Conservation (phyloP, 805 yeast genomes). For the Kluyveromyces dobzhanskii region DNA sequence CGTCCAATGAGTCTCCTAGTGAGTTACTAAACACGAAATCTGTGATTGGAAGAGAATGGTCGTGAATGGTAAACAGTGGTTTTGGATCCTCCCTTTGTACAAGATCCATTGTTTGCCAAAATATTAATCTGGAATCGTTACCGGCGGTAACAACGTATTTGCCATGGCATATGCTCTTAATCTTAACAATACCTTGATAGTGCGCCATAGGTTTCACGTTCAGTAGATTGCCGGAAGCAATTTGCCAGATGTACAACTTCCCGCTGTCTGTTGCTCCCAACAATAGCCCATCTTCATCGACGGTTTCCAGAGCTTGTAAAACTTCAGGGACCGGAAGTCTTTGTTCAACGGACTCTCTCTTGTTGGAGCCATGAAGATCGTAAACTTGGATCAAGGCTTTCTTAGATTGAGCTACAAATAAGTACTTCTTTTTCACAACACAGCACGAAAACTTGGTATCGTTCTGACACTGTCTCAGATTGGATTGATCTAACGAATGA, state of each 20-base stretch:
- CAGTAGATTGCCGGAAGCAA: constrained; percentile 65
- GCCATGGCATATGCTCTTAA: constrained; percentile 55
- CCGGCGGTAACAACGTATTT: constrained; percentile 68
- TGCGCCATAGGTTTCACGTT: constrained; percentile 67
- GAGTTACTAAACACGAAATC: constrained; percentile 40
- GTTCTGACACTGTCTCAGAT: constrained; percentile 34
- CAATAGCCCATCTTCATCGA: constrained; percentile 37
- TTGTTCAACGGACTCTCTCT: constrained; percentile 55
- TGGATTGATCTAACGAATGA: constrained; percentile 25
- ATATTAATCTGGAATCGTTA: constrained; percentile 66
- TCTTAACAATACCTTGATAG: constrained; percentile 61
- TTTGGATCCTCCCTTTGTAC: constrained; percentile 35
- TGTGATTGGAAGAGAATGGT: constrained; percentile 42
- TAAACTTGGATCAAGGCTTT: constrained; percentile 74
- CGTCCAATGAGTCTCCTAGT: constrained; percentile 34
- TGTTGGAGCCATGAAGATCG: constrained; percentile 33
- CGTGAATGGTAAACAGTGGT: constrained; percentile 52
- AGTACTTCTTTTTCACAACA: constrained; percentile 45
- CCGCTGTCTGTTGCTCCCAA: constrained; percentile 56
- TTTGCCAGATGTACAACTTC: constrained; percentile 75
- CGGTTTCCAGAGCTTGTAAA: constrained; percentile 39
- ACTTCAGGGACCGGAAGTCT: constrained; percentile 79
- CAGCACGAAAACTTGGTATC: constrained; percentile 42
- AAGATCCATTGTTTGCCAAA: constrained; percentile 66
- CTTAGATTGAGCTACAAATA: constrained; percentile 57